These are phyloP conservation scores for Babesia ovata DNA, from an alignment of 169 alveolate species.

Conservation along the genomic window DNA sequence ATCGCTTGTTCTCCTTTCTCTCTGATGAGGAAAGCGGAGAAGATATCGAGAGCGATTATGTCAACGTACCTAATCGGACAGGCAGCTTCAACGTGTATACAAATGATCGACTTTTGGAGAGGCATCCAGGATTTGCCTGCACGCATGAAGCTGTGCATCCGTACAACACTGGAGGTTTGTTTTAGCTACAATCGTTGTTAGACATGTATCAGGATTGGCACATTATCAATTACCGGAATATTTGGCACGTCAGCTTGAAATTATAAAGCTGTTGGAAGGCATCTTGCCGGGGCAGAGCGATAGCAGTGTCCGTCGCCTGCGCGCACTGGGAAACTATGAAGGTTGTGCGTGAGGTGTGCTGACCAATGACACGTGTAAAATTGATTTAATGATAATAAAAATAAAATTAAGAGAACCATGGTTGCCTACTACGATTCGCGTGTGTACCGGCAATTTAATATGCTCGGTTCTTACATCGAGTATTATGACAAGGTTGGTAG, in stretches of 20 bases:
- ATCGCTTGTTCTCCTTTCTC: neutral
- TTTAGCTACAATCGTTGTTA: neutral
- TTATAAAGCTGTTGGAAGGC: slow-evolving; percentile 60
- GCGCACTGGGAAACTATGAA: slow-evolving; percentile 11
- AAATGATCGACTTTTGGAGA: slow-evolving; percentile 41
- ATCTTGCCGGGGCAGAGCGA: slow-evolving; percentile 7
- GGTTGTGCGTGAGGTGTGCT: slow-evolving; percentile 7
- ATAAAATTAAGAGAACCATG: neutral
- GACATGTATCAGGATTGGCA: slow-evolving; percentile 30
- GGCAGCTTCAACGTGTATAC: slow-evolving; percentile 52
- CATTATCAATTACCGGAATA: slow-evolving; percentile 60
- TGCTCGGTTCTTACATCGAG: slow-evolving; percentile 64
- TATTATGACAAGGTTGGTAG: slow-evolving; percentile 44
- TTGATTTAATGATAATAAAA: neutral
- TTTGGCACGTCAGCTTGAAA: slow-evolving; percentile 49
- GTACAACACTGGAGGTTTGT: slow-evolving; percentile 65
- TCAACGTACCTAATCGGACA: slow-evolving; percentile 33
- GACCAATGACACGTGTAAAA: neutral
- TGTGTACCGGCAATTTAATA: slow-evolving; percentile 62
- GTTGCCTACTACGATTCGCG: slow-evolving; percentile 22
- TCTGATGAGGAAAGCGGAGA: slow-evolving; percentile 31
- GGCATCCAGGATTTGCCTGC: slow-evolving; percentile 50
- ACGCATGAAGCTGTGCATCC: slow-evolving; percentile 61
- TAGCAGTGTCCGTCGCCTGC: slow-evolving; percentile 1
- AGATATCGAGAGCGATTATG: slow-evolving; percentile 5